These are phyloP conservation scores for Friedmanniomyces simplex DNA, from an alignment of 495 filamentous ascomycete species.

Conservation along the genomic window DNA sequence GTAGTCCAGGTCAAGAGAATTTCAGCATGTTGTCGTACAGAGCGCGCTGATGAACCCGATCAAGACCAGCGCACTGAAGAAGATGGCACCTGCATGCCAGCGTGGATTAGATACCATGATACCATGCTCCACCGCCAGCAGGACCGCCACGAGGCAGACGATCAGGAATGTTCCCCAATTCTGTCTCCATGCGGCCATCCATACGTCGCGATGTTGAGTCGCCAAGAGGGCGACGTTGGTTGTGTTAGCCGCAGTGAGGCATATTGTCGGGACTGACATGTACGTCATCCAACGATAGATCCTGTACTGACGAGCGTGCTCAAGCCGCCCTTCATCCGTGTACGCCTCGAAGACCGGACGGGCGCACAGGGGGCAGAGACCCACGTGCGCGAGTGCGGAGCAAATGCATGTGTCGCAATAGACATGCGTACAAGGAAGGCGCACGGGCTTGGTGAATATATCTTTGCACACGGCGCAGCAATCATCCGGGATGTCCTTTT, in stretches of 20 bases:
- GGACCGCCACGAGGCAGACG: not conserved
- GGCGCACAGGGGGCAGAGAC: not conserved
- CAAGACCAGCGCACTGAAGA: not conserved
- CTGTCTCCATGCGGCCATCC: no score
- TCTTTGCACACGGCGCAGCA: not conserved
- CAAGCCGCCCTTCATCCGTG: not conserved
- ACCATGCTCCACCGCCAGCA: not conserved
- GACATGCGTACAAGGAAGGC: not conserved
- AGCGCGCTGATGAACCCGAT: not conserved
- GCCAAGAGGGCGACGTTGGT: no score
- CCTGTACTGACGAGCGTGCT: not conserved
- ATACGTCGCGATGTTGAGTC: not conserved
- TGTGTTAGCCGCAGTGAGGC: no score
- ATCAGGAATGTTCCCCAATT: not conserved
- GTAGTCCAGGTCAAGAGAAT: no score
- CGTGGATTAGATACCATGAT: not conserved
- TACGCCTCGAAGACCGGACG: not conserved
- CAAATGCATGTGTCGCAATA: not conserved
- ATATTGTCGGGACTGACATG: not conserved
- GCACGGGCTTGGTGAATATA: not conserved
- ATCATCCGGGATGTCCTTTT: not conserved
- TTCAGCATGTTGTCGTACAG: no score
- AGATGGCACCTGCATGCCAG: not conserved
- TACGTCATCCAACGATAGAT: not conserved
- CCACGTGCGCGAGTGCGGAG: not conserved